Evolutionary conservation across 2,329 filamentous ascomycete species (phyloP).

Genomic region (Cyclaneusma minus): DNA sequence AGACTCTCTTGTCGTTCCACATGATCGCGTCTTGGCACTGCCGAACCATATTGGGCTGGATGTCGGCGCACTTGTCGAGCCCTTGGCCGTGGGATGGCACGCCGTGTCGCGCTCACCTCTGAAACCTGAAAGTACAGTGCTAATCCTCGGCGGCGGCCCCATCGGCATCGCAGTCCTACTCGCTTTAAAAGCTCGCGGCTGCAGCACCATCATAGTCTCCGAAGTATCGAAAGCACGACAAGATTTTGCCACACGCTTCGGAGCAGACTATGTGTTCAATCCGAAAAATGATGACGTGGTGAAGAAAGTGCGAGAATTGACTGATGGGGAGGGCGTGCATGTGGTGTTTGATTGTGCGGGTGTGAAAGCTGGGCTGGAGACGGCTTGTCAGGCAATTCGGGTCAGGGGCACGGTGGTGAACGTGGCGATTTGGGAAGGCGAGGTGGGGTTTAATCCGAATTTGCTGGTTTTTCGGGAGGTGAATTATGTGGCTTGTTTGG

Average conservation of each 20-base stretch:
- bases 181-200: conserved; percentile 36
- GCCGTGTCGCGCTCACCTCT: conserved; percentile 34
- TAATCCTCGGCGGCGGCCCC: conserved; percentile 46
- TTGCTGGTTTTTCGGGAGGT: conserved; percentile 36
- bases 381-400: conserved; percentile 31
- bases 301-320: conserved; percentile 27
- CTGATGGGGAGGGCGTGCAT: conserved; percentile 33
- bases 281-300: conserved; percentile 34
- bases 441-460: conserved; percentile 35
- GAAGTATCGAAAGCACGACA: conserved; percentile 36
- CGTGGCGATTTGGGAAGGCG: conserved; percentile 47
- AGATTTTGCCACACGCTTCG: conserved; percentile 34
- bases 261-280: conserved; percentile 37
- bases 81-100: conserved; percentile 49
- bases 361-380: conserved; percentile 31
- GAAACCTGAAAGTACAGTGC: conserved; percentile 26
- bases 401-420: conserved; percentile 43
- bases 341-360: conserved; percentile 48
- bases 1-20: conserved; percentile 35
- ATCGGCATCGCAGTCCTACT: conserved; percentile 46
- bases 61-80: conserved; percentile 43
- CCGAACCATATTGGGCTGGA: conserved; percentile 35
- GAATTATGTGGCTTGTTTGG: conserved; percentile 25
- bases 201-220: conserved; percentile 37
- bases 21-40: conserved; percentile 30